Base-by-base conservation (phyloP, 2,329 filamentous ascomycete genomes). In the Plenodomus biglobosus region DNA sequence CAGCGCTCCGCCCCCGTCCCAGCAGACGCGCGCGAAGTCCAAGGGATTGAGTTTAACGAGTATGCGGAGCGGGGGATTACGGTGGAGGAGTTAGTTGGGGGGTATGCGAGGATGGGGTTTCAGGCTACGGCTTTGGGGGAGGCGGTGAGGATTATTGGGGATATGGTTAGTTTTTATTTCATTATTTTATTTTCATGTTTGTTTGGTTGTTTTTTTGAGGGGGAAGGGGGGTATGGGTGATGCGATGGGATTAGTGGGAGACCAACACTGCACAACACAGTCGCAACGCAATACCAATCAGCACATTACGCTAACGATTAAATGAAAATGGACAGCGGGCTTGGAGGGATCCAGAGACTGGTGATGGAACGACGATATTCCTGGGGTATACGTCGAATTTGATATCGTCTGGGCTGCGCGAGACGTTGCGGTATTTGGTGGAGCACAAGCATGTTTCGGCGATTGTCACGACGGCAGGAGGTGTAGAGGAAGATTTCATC, bases 301-400 rank as follows among this genome's bases (percentile, higher is more conserved):
- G 22, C 22, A 24, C 22, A 24, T 24, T 10, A 24, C 22, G 22
- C 22, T 32, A 32, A 10, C 15, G 27, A 8, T n/a, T n/a, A n/a
- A n/a, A n/a, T n/a, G n/a, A n/a, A n/a, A n/a, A n/a, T 32, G 27
- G 13, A 11, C 13, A 86, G 90, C 83, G 90, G 68, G 81, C 82
- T 48, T 97, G 90, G 86, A 80, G 80, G 53, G 88, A 96, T 69
- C 84, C 89, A 1, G 88, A 92, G 65, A 88, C 88, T 1, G 84
- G 83, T 13, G 84, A 87, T 20, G 83, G 83, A 64, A 94, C 94
- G 16, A 97, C 94, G 51, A 92, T 99, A 62, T 97, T 99, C 74
- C 83, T 99, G 8, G 94, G 94, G 48, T 99, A 96, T 76, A 99
- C 94, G 8, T 96, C 90, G 42, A 99, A 99, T 71, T 81, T 99